Evolutionary conservation across 75 land plant genomes (phyloP).

Genomic region (Picea sitchensis): DNA sequence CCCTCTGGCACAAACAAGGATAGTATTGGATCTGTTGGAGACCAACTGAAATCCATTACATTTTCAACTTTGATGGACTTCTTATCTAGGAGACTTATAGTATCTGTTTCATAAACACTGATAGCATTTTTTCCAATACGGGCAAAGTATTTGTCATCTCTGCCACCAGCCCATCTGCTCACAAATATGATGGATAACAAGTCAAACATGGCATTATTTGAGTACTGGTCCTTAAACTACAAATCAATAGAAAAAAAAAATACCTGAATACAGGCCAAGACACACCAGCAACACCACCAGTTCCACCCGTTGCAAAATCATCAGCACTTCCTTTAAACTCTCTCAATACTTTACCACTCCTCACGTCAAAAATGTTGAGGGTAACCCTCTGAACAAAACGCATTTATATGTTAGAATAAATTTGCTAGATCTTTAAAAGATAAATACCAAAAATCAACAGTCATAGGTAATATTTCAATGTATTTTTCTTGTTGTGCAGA

Average conservation of each 20-base stretch:
- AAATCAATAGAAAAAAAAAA: not conserved
- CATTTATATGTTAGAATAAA: not conserved
- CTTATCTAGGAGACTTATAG: slow-evolving; percentile 82
- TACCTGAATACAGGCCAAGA: slow-evolving; percentile 97
- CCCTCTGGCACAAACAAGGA: slow-evolving; percentile 91
- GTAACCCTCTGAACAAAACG: slow-evolving; percentile 58
- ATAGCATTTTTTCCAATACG: slow-evolving; percentile 88
- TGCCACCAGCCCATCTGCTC: slow-evolving; percentile 89
- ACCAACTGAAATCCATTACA: slow-evolving; percentile 92
- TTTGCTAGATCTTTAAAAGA: not conserved
- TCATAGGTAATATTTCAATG: not conserved
- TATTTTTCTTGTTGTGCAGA: not conserved
- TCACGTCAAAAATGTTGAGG: slow-evolving; percentile 81
- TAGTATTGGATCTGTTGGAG: slow-evolving; percentile 91
- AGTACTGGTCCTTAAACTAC: not conserved
- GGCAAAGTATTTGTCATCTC: slow-evolving; percentile 89
- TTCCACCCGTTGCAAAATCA: slow-evolving; percentile 80
- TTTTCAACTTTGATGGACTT: slow-evolving; percentile 84
- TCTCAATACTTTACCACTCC: slow-evolving; percentile 79
- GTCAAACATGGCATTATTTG: no score
- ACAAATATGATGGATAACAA: not conserved
- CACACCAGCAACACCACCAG: slow-evolving; percentile 83
- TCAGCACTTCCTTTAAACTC: slow-evolving; percentile 97
- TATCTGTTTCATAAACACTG: slow-evolving; percentile 94
- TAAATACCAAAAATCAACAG: not conserved